Percentiles rank a stretch among this genome's conserved stretches.
phyloP scores from a whole-genome alignment of 192 early-diverging fungal species.

The Linnemannia elongata region DNA sequence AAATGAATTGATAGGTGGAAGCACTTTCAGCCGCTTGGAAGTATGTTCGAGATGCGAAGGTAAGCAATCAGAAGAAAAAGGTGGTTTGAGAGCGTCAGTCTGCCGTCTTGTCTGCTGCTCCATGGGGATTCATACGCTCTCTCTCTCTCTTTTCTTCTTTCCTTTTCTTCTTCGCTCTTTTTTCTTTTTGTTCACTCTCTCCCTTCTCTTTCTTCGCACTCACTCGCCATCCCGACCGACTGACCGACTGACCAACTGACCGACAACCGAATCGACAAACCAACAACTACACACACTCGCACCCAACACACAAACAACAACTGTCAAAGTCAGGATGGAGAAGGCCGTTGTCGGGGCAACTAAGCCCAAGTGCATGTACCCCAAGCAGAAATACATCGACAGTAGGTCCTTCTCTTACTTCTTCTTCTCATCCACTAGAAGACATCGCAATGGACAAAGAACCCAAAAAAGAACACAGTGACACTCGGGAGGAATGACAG shows the following conservation, averaged over 20 bases:
- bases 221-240: not conserved
- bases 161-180: not conserved
- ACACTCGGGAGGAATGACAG: not conserved
- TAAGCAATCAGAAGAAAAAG: not conserved
- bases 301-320: not conserved
- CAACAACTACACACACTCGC: not conserved
- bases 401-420: conserved; percentile 52
- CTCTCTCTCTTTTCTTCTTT: not conserved
- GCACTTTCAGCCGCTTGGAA: not conserved
- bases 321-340: conserved; percentile 57
- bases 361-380: conserved; percentile 88
- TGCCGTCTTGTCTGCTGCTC: not conserved
- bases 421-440: not conserved
- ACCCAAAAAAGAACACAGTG: not conserved
- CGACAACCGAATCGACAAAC: not conserved
- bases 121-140: not conserved
- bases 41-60: not conserved
- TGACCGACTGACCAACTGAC: not conserved
- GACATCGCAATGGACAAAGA: not conserved
- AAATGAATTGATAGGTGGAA: not conserved
- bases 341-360: conserved; percentile 81
- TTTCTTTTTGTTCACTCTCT: not conserved
- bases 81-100: conserved; percentile 12
- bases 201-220: not conserved
- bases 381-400: conserved; percentile 96